Conservation (phyloP, 2,329 filamentous ascomycete species). For the Alternaria viburni region DNA sequence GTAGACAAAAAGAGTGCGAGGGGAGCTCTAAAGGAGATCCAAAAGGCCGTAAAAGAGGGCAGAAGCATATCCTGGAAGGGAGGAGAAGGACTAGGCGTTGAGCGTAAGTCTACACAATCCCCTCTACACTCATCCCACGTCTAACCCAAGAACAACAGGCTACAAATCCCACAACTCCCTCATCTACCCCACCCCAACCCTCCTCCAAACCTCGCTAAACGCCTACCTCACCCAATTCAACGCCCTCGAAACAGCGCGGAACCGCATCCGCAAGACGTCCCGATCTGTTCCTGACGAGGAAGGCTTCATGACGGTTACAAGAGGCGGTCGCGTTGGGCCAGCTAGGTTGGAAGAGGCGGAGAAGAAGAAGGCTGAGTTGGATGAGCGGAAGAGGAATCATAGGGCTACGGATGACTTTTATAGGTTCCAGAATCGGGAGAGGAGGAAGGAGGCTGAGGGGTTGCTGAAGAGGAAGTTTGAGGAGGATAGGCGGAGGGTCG, state of each 20-base stretch:
- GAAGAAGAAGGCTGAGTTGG: slow-evolving; percentile 62
- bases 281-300: slow-evolving; percentile 89
- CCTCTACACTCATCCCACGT: slow-evolving; percentile 12
- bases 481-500: slow-evolving; percentile 74
- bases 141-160: slow-evolving; percentile 44
- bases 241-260: slow-evolving; percentile 69
- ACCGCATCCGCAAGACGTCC: slow-evolving; percentile 66
- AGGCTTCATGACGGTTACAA: slow-evolving; percentile 90
- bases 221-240: slow-evolving; percentile 83
- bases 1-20: slow-evolving; percentile 83
- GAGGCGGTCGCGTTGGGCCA: slow-evolving; percentile 73
- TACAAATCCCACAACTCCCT: slow-evolving; percentile 71
- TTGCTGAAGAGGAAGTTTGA: slow-evolving; percentile 75
- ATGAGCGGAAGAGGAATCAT: slow-evolving; percentile 63
- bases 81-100: slow-evolving; percentile 54
- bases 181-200: slow-evolving; percentile 70
- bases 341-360: slow-evolving; percentile 72
- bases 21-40: slow-evolving; percentile 76
- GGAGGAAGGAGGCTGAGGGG: slow-evolving; percentile 75
- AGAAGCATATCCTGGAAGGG: slow-evolving; percentile 73
- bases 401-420: slow-evolving; percentile 73
- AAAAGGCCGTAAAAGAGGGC: slow-evolving; percentile 63
- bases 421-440: slow-evolving; percentile 81
- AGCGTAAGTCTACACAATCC: slow-evolving; percentile 51
- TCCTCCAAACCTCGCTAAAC: slow-evolving; percentile 77